Evolutionary conservation across 441 rosid species (phyloP), one percentile per base, ranked within the genome.

Genomic region (Gossypium davidsonii): DNA sequence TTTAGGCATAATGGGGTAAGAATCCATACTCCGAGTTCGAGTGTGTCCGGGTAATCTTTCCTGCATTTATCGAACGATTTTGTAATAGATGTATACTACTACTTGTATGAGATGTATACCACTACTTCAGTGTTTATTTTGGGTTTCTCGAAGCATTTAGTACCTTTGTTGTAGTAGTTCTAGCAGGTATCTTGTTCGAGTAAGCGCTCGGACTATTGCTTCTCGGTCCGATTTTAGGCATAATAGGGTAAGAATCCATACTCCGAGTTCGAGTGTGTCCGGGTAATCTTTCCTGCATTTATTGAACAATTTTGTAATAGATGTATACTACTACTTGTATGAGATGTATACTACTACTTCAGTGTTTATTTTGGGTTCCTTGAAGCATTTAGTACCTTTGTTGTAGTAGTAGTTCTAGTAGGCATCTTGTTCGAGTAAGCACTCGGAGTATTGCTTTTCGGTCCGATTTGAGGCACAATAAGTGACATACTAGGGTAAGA

Each of bases 251-350:
- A 44, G 84, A 76, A 73, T 80, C 85, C 51, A 18, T 60, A 60
- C 79, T 81, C 46, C 85, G 84, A 14, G 63, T 82, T 21, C 89
- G 87, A 69, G 92, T 83, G 48, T 85, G 76, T 31, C 69, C 76
- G 15, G 67, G 39, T 59, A 90, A 83, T 65, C 79, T 83, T 55
- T 59, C 88, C 98, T 95, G 87, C 82, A 85, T 64, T 53, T 58
- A 73, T 31, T 3, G 8, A 6, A 79, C 11, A 67, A 55, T 73
- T 62, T 63, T 66, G 60, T 52, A 10, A 3, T 12, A 9, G 18
- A 56, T 65, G 67, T 57, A 44, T 57, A 31, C 18, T 6, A 37
- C 65, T 52, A 5, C 7, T 2, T 9, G 48, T 42, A 42, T 42
- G 12, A 42, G 48, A 31, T 21, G 58, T 31, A 66, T 34, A 34